Percentiles rank a stretch among this genome's conserved stretches.
These are phyloP conservation scores for Sugiyamaella sp. DNA, from an alignment of 1,139 yeast species.

Conservation along the genomic window DNA sequence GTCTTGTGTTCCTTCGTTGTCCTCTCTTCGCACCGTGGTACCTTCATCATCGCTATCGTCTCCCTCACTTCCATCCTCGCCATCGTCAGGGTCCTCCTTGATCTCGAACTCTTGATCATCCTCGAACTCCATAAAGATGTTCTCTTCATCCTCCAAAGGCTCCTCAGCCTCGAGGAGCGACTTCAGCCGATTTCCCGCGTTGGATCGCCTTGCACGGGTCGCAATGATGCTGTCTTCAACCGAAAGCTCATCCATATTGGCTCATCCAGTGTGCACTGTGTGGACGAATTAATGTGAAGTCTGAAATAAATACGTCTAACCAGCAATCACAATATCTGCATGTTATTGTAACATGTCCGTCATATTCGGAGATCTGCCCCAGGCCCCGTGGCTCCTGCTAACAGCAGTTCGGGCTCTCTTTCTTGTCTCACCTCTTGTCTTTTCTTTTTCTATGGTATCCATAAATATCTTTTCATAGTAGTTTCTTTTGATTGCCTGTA, in stretches of 20 bases:
- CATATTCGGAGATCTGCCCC: too few species aligned
- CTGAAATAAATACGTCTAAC: too few species aligned
- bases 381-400: too few species aligned
- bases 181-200: conserved; percentile 87
- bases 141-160: conserved; percentile 54
- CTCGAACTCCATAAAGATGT: conserved; percentile 82
- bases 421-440: too few species aligned
- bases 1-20: conserved; percentile 16
- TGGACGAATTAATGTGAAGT: too few species aligned
- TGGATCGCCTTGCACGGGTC: conserved; percentile 75
- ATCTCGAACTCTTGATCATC: conserved; percentile 75
- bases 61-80: conserved; percentile 27
- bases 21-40: too few species aligned
- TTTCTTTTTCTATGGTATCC: too few species aligned
- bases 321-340: conserved; percentile 5
- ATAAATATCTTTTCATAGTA: too few species aligned
- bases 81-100: conserved; percentile 40
- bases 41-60: conserved; percentile 29
- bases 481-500: too few species aligned
- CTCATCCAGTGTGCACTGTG: not conserved
- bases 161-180: conserved; percentile 72
- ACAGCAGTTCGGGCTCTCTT: too few species aligned
- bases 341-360: too few species aligned
- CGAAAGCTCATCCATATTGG: conserved; percentile 20
- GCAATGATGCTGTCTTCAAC: conserved; percentile 46